A percentile compares a stretch with the other conserved stretches of the same genome.
These are phyloP conservation scores for Asterochloris sp. DNA, from an alignment of 139 green algal genomes.

Conservation along the genomic window DNA sequence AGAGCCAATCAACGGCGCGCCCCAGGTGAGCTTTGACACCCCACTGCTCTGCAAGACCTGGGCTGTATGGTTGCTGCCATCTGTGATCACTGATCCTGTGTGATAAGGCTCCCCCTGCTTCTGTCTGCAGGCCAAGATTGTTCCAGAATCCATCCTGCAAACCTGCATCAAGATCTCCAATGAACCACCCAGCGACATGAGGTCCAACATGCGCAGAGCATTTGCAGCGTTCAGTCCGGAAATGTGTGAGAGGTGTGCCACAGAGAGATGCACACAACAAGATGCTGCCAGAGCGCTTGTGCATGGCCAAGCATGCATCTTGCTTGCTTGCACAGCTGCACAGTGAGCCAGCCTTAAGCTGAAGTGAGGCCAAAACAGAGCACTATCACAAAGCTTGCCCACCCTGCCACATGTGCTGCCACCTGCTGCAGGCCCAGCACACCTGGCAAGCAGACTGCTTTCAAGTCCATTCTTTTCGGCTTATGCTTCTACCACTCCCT, in stretches of 20 bases:
- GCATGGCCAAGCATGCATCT: too few relatives aligned
- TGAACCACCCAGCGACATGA: conserved; percentile 83
- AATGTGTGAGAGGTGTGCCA: conserved; percentile 11
- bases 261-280: too few relatives aligned
- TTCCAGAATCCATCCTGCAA: conserved; percentile 82
- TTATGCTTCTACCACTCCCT: conserved; percentile 92
- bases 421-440: conserved; percentile 44
- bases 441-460: conserved; percentile 60
- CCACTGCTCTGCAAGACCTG: too few relatives aligned
- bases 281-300: too few relatives aligned
- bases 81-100: too few relatives aligned
- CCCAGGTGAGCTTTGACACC: conserved; percentile 15
- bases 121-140: conserved; percentile 64
- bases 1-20: conserved; percentile 86
- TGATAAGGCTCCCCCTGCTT: background rate
- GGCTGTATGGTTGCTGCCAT: too few relatives aligned
- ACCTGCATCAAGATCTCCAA: conserved; percentile 84
- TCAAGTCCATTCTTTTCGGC: conserved; percentile 76
- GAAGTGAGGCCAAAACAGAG: too few relatives aligned
- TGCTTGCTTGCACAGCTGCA: too few relatives aligned
- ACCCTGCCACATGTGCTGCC: too few relatives aligned
- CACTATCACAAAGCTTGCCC: too few relatives aligned
- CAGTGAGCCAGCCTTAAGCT: too few relatives aligned
- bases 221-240: conserved; percentile 72
- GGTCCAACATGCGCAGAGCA: conserved; percentile 82